phyloP scores from a whole-genome alignment of 202 grass and related monocot genomes.

The Schoenoplectus triqueter region DNA sequence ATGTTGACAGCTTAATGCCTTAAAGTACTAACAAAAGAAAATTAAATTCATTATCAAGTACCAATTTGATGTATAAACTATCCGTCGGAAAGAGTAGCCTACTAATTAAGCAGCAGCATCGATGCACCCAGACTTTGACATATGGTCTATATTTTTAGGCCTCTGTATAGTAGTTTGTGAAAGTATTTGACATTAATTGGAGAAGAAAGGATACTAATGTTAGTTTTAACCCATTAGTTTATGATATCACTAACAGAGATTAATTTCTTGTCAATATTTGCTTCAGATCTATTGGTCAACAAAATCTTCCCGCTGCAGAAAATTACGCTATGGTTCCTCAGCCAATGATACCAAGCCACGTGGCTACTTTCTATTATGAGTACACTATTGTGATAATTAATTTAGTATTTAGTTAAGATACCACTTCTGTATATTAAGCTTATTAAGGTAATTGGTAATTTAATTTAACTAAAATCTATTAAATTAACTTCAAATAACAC shows the following conservation, averaged over 20 bases:
- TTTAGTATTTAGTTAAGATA: too few relatives aligned
- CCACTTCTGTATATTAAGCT: too few relatives aligned
- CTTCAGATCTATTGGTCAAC: background rate
- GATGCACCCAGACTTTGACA: background rate
- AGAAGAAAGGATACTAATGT: background rate
- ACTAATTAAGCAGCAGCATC: constrained; percentile 8
- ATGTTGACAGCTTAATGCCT: constrained; percentile 41
- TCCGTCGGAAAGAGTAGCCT: constrained; percentile 20
- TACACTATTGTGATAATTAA: background rate
- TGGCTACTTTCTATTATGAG: background rate
- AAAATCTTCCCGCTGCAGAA: background rate
- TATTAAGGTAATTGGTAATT: too few relatives aligned
- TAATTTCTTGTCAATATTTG: constrained; percentile 2
- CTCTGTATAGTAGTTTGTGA: background rate
- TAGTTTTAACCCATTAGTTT: background rate
- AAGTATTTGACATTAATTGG: background rate
- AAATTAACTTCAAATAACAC: background rate
- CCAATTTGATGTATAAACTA: constrained; percentile 31
- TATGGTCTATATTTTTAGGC: background rate
- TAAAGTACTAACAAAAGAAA: constrained; percentile 13
- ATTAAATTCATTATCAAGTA: constrained; percentile 35
- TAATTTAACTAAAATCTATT: background rate
- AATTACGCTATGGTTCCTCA: background rate
- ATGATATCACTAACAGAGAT: background rate
- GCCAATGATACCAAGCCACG: background rate